These are phyloP conservation scores for Hordeum pubiflorum DNA, from an alignment of 202 grass and related monocot genomes.

Conservation along the genomic window DNA sequence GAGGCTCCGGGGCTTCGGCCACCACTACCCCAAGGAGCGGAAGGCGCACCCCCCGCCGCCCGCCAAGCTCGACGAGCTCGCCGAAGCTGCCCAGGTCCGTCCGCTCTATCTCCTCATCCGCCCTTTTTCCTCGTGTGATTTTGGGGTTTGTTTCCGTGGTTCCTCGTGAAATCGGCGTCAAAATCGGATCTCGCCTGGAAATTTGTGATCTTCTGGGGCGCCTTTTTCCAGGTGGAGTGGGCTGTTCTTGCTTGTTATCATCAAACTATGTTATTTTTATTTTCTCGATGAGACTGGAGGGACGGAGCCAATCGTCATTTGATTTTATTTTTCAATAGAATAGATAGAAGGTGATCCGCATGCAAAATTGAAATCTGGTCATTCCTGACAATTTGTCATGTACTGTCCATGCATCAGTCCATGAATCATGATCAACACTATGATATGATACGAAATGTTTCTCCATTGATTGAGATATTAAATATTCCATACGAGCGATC, in stretches of 20 bases:
- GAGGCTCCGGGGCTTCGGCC: slow-evolving; percentile 55
- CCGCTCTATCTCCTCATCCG: background rate
- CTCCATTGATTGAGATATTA: background rate
- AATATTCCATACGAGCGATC: background rate
- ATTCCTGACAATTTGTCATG: background rate
- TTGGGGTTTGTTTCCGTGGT: background rate
- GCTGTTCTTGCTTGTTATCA: slow-evolving; percentile 9
- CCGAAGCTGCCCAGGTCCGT: slow-evolving; percentile 44
- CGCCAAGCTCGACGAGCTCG: slow-evolving; percentile 66
- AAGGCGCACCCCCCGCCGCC: slow-evolving; percentile 31
- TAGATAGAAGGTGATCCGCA: background rate
- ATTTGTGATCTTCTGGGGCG: background rate
- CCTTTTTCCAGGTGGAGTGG: background rate
- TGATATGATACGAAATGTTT: background rate
- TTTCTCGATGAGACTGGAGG: background rate
- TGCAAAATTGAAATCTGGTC: background rate
- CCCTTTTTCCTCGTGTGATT: background rate
- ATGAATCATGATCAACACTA: background rate
- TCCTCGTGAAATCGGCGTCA: background rate
- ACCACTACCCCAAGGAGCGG: slow-evolving; percentile 38
- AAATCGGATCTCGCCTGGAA: slow-evolving; percentile 18
- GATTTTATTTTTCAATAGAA: background rate
- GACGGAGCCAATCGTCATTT: background rate
- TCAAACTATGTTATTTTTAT: background rate
- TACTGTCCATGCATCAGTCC: background rate